Evolutionary conservation across 164 flowering plant genomes (phyloP), one percentile per base, ranked within the genome.

Genomic region (Piper betle): DNA sequence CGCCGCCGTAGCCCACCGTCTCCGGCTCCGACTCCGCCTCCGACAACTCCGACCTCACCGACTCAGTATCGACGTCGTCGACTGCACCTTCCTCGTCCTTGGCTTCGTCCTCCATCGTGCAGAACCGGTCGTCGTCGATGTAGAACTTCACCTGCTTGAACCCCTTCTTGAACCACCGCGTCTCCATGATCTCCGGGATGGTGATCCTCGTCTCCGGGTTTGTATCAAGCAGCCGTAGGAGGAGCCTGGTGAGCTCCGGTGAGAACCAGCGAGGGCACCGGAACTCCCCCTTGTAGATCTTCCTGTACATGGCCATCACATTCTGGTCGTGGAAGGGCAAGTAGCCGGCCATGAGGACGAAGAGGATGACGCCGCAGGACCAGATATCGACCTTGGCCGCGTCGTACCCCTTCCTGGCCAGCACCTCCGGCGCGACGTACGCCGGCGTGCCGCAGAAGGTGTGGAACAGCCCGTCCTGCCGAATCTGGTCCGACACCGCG

Each of bases 191-290:
- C 57, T 66, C 73, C 7, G 73, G 73, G 5, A 70, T 66, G 11
- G 69, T 62, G 41, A 71, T 71, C 54, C 74, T 25, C 16, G 74
- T 67, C 43, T 39, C 68, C 16, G 71, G 74, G n/a, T 71, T 71
- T 33, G 71, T 60, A 19, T 71, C 74, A 1, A 71, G 68, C 8
- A 71, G 68, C 19, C 74, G 74, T 37, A 52, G 17, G 15, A 71
- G 68, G 25, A 71, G 66, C 5, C 63, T 58, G 8, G 41, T 40
- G 33, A 70, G 69, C 11, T 70, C 73, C 3, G 54, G 16, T 0
- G 74, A 67, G 58, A 71, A 76, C 79, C 79, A 76, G n/a, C 75
- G 39, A 11, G 79, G 75, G 62, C 77, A 76, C 37, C 79, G 61
- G 59, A 76, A 76, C 40, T 73, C 75, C 20, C 79, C 79, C 18